Evolutionary conservation across 805 yeast genomes (phyloP).

Genomic region (Ogataea methanolica): DNA sequence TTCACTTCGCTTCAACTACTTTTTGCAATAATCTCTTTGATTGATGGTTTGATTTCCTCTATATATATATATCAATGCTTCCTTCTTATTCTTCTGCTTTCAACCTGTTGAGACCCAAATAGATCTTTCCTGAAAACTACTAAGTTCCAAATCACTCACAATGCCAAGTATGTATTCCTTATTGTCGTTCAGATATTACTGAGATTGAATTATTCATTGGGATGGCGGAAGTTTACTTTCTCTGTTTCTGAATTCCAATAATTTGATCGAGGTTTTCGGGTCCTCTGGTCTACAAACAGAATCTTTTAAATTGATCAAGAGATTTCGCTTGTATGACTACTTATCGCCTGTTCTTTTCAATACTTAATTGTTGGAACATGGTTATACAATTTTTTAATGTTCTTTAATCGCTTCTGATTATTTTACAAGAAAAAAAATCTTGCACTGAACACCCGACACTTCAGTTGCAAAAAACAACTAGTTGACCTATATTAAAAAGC

Average conservation of each 20-base stretch:
- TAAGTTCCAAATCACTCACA: constrained; percentile 10
- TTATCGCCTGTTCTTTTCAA: neutral
- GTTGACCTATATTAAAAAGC: neutral
- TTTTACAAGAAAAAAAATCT: constrained; percentile 8
- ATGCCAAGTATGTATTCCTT: constrained; percentile 27
- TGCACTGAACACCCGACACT: constrained; percentile 88
- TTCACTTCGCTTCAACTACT: no score
- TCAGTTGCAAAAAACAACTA: constrained; percentile 45
- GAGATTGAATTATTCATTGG: neutral
- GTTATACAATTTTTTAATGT: no score
- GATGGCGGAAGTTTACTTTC: neutral
- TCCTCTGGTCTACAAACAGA: constrained; percentile 9
- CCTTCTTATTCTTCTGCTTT: neutral
- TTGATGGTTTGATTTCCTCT: neutral
- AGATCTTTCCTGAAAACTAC: neutral
- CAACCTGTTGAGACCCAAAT: neutral
- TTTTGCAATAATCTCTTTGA: no score
- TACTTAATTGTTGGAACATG: neutral
- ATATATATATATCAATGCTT: neutral
- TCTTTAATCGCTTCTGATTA: neutral
- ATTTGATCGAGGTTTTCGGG: constrained; percentile 19
- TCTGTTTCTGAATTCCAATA: neutral
- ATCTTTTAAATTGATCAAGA: neutral
- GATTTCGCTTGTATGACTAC: neutral
- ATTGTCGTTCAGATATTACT: neutral